Evolutionary conservation across 2,329 filamentous ascomycete genomes (phyloP).

Genomic region (Paraphoma sp.): DNA sequence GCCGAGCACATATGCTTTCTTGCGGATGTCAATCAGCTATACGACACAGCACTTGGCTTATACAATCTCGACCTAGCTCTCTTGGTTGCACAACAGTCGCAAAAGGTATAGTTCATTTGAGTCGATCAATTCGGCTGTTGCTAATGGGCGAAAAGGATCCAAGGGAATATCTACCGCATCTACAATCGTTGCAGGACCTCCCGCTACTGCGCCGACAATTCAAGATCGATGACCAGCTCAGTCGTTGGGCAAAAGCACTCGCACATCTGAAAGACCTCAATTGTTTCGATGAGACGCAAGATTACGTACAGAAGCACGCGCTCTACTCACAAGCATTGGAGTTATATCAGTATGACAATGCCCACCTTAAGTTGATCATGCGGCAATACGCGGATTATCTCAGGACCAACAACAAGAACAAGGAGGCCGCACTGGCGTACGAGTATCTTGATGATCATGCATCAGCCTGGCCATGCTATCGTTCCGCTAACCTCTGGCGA

Average conservation of each 20-base stretch:
- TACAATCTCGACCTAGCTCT: slow-evolving; percentile 92
- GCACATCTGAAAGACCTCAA: slow-evolving; percentile 75
- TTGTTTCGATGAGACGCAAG: slow-evolving; percentile 77
- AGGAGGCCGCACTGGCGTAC: slow-evolving; percentile 88
- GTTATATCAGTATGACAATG: slow-evolving; percentile 81
- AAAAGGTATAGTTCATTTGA: slow-evolving; percentile 62
- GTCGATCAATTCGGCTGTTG: not conserved
- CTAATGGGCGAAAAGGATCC: slow-evolving; percentile 64
- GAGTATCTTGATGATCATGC: slow-evolving; percentile 80
- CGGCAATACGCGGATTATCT: slow-evolving; percentile 81
- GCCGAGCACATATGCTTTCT: slow-evolving; percentile 98
- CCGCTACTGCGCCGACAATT: slow-evolving; percentile 75
- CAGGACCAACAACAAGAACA: slow-evolving; percentile 74
- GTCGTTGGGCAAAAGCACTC: slow-evolving; percentile 78
- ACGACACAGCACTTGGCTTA: slow-evolving; percentile 86
- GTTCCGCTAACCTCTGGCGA: slow-evolving; percentile 85
- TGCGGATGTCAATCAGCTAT: slow-evolving; percentile 89
- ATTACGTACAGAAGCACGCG: slow-evolving; percentile 78
- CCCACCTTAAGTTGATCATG: slow-evolving; percentile 72
- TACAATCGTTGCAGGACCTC: slow-evolving; percentile 83
- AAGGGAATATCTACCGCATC: slow-evolving; percentile 91
- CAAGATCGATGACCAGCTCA: slow-evolving; percentile 87
- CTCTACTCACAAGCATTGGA: slow-evolving; percentile 80
- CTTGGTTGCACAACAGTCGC: slow-evolving; percentile 91
- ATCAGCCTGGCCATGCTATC: slow-evolving; percentile 82